These are phyloP conservation scores for Cryptococcus sp. DNA, from an alignment of 1,284 basidiomycete genomes.

Conservation along the genomic window DNA sequence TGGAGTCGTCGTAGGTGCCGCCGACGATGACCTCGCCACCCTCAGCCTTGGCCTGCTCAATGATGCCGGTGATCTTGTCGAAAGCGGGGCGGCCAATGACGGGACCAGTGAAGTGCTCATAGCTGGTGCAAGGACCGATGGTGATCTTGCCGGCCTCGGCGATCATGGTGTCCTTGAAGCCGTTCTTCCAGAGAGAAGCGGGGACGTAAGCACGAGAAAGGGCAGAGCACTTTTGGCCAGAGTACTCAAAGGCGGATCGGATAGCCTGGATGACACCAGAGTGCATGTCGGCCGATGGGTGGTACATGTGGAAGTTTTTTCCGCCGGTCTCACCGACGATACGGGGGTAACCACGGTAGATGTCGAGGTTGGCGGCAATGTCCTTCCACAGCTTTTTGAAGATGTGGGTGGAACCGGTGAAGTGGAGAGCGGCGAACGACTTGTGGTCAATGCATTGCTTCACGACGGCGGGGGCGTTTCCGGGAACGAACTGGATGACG, in stretches of 20 bases:
- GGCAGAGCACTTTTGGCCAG: slow-evolving; percentile 98
- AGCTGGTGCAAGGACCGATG: slow-evolving; percentile 77
- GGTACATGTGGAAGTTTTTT: slow-evolving; percentile 97
- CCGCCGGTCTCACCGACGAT: slow-evolving; percentile 95
- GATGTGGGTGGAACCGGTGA: slow-evolving; percentile 93
- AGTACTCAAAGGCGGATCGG: slow-evolving; percentile 93
- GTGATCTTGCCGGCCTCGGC: slow-evolving; percentile 78
- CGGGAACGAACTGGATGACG: slow-evolving; percentile 96
- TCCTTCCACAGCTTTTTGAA: slow-evolving; percentile 97
- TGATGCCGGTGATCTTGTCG: slow-evolving; percentile 83
- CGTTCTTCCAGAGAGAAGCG: slow-evolving; percentile 77
- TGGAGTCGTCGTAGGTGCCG: slow-evolving; percentile 83
- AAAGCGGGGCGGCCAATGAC: slow-evolving; percentile 85
- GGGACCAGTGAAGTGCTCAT: slow-evolving; percentile 88
- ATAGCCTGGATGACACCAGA: slow-evolving; percentile 88
- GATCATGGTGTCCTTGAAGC: slow-evolving; percentile 81
- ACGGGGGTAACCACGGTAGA: slow-evolving; percentile 84
- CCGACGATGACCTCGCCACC: slow-evolving; percentile 88
- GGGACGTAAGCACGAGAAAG: slow-evolving; percentile 90
- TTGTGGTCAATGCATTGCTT: slow-evolving; percentile 77
- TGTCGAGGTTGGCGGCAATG: slow-evolving; percentile 83
- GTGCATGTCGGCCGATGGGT: slow-evolving; percentile 79
- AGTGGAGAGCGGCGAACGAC: slow-evolving; percentile 87
- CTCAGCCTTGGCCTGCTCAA: slow-evolving; percentile 82
- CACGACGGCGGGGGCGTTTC: slow-evolving; percentile 77